Evolutionary conservation across 1,284 basidiomycete genomes (phyloP).

Genomic region (Xanthoconium separans): DNA sequence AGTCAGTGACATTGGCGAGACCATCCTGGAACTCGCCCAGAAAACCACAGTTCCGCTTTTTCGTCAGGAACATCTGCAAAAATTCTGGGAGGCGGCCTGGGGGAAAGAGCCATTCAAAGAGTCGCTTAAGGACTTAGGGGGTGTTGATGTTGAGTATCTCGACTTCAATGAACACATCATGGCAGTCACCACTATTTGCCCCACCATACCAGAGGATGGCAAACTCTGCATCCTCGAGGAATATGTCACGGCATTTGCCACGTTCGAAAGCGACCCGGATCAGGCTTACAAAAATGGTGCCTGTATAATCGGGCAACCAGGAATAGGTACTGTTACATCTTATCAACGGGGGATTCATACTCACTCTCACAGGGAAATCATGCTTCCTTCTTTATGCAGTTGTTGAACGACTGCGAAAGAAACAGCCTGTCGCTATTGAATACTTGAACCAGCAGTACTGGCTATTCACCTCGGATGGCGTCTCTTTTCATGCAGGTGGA

Average conservation of each 20-base stretch:
- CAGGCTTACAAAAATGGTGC: not conserved
- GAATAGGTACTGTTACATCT: conserved; percentile 1
- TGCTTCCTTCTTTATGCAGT: conserved; percentile 4
- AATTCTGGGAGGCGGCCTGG: no score
- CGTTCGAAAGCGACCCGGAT: not conserved
- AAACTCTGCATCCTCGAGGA: conserved; percentile 1
- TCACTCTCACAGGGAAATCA: not conserved
- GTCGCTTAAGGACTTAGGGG: no score
- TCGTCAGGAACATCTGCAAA: no score
- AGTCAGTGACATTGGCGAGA: no score
- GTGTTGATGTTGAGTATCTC: not conserved
- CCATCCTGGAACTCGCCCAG: no score
- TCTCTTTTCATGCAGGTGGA: not conserved
- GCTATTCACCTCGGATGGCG: not conserved
- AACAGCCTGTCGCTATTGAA: conserved; percentile 2
- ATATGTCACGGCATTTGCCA: not conserved
- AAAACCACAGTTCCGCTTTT: no score
- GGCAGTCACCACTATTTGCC: not conserved
- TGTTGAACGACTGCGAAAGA: conserved; percentile 2
- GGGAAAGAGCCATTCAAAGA: no score
- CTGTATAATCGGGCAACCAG: conserved; percentile 6
- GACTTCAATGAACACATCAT: not conserved
- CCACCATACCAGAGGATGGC: not conserved
- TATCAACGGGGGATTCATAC: not conserved
- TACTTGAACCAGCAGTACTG: not conserved